Evolutionary conservation across 108 stramenopile species (phyloP), one percentile per base, ranked within the genome.

Genomic region (Skeletonema menzelii): DNA sequence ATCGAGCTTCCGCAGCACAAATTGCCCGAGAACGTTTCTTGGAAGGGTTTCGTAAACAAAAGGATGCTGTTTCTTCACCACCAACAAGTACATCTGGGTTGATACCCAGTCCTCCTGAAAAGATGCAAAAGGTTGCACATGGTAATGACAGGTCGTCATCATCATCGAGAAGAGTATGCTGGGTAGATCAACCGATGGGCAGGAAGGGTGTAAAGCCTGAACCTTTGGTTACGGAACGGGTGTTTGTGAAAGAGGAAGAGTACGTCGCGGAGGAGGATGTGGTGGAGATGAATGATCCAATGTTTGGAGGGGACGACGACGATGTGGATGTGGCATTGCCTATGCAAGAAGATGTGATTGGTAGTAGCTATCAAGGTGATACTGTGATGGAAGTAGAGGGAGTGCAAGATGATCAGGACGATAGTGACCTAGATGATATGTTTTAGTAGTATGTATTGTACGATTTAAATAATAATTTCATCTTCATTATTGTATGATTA

Each of bases 391-490:
- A 24, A 22, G n/a, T 3, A 47, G 22, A 22, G 49, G 49, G 8
- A 22, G 22, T n/a, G 24, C 22, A 53, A 53, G 49, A 53, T 20
- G 49, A 53, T 53, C 15, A 53, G 20, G 49, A 53, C 10, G 49
- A 53, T 53, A 53, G 49, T 53, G 49, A 53, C 6, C 49, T 53
- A 8, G 49, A 53, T 53, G 49, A 53, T 22, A 53, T 53, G 49
- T 53, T 53, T n/a, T 53, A 53, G n/a, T n/a, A n/a, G n/a, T n/a
- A n/a, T n/a, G n/a, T n/a, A n/a, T n/a, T n/a, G n/a, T n/a, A n/a
- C n/a, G n/a, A n/a, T n/a, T n/a, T n/a, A n/a, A n/a, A n/a, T n/a
- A n/a, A n/a, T n/a, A n/a, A n/a, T n/a, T n/a, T n/a, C n/a, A n/a
- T n/a, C n/a, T n/a, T n/a, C n/a, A n/a, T n/a, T n/a, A n/a, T n/a